These are phyloP conservation scores for Geosmithia morbida DNA, from an alignment of 2,329 filamentous ascomycete species.

Conservation along the genomic window DNA sequence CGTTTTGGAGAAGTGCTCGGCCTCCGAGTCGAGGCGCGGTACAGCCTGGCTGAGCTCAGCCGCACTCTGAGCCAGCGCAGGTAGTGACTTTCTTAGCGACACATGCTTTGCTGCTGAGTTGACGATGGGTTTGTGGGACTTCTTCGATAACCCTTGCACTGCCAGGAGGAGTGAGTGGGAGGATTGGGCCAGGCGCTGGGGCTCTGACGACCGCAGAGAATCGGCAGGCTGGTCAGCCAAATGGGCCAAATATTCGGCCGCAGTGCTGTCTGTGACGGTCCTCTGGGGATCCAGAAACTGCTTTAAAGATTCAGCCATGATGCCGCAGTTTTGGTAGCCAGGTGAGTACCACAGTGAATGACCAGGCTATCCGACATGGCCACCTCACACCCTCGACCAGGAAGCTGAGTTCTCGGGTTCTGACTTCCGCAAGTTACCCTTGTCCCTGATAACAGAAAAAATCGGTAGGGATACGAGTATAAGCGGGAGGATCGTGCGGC, in stretches of 20 bases:
- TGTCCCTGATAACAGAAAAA: neutral
- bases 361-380: neutral
- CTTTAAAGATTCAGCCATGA: slow-evolving; percentile 21
- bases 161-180: slow-evolving; percentile 71
- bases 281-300: slow-evolving; percentile 17
- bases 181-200: slow-evolving; percentile 63
- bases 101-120: slow-evolving; percentile 64
- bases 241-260: slow-evolving; percentile 59
- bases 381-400: neutral
- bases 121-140: slow-evolving; percentile 75
- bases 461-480: neutral
- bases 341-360: neutral
- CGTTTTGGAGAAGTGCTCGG: slow-evolving; percentile 65
- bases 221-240: slow-evolving; percentile 65
- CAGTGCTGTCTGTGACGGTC: slow-evolving; percentile 29
- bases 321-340: neutral
- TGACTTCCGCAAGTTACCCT: neutral
- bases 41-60: slow-evolving; percentile 56
- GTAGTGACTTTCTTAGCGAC: slow-evolving; percentile 59
- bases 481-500: neutral
- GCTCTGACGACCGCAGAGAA: slow-evolving; percentile 60
- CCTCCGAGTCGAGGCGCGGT: slow-evolving; percentile 64
- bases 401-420: neutral
- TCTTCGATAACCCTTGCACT: slow-evolving; percentile 77
- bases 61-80: slow-evolving; percentile 50